Conservation (phyloP, 75 land plant species). For the Selaginella tamariscina region DNA sequence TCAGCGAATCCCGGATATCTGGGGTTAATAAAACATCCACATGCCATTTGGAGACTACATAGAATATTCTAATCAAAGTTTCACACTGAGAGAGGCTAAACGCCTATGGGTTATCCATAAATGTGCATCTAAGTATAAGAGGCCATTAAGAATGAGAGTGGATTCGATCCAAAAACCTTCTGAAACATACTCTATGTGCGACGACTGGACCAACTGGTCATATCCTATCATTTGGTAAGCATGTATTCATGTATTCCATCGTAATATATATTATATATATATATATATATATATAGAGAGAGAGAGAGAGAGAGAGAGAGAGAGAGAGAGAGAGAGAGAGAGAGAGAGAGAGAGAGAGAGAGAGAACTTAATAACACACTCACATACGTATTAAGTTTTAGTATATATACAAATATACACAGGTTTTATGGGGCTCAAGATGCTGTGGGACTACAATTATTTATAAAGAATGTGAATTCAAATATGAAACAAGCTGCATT, state of each 20-base stretch:
- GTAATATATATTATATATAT: no score
- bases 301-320: no score
- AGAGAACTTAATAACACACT: no score
- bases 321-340: no score
- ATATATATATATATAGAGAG: no score
- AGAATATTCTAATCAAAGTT: slow-evolving; percentile 49
- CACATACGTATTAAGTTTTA: no score
- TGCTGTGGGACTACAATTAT: slow-evolving; percentile 67
- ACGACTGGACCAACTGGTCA: slow-evolving; percentile 68
- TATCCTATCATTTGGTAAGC: slow-evolving; percentile 76
- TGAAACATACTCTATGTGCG: slow-evolving; percentile 63
- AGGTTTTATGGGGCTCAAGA: slow-evolving; percentile 89
- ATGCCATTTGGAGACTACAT: slow-evolving; percentile 79
- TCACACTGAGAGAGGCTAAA: slow-evolving; percentile 69
- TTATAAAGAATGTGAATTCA: slow-evolving; percentile 66
- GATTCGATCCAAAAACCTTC: slow-evolving; percentile 72
- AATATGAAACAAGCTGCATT: slow-evolving; percentile 55
- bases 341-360: no score
- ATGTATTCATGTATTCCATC: no score
- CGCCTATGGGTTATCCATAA: slow-evolving; percentile 64
- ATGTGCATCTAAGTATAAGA: slow-evolving; percentile 42
- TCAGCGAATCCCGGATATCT: slow-evolving; percentile 17
- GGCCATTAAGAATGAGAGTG: slow-evolving; percentile 46
- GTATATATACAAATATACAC: no score
- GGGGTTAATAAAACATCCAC: slow-evolving; percentile 11